A percentile compares a stretch with the other conserved stretches of the same genome.
These are phyloP conservation scores for Symmetrospora coprosmae DNA, from an alignment of 768 basidiomycete genomes.

Conservation along the genomic window DNA sequence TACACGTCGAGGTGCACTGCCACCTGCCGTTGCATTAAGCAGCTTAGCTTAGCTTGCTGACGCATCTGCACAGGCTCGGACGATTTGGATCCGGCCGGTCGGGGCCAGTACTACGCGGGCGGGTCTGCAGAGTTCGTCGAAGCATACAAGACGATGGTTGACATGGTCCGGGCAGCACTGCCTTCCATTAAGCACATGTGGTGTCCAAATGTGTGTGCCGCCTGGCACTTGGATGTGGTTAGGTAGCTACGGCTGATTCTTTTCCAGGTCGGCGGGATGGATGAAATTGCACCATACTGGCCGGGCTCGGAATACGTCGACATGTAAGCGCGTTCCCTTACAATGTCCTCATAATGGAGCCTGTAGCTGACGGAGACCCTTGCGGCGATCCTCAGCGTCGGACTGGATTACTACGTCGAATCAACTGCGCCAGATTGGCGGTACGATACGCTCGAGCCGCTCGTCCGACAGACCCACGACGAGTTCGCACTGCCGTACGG, in stretches of 20 bases:
- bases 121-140: not conserved
- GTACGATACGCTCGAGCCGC: not conserved
- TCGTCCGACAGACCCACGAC: constrained; percentile 10
- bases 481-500: constrained; percentile 6
- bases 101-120: constrained; percentile 5
- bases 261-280: not conserved
- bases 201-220: not conserved
- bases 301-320: constrained; percentile 3
- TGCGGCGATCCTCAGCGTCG: not conserved
- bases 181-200: constrained; percentile 1
- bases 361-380: too few species aligned
- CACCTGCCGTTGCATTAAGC: too few species aligned
- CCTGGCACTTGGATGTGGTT: too few species aligned
- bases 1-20: too few species aligned
- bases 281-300: constrained; percentile 15
- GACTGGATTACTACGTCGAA: constrained; percentile 10
- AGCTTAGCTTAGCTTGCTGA: too few species aligned
- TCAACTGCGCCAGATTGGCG: not conserved
- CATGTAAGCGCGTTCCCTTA: not conserved
- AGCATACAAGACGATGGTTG: constrained; percentile 18
- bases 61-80: too few species aligned
- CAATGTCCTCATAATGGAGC: not conserved
- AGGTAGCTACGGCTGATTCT: too few species aligned
- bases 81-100: not conserved
- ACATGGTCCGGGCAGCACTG: not conserved